Evolutionary conservation across 768 basidiomycete genomes (phyloP).

Genomic region (Tubosaeta brunneosetosa): DNA sequence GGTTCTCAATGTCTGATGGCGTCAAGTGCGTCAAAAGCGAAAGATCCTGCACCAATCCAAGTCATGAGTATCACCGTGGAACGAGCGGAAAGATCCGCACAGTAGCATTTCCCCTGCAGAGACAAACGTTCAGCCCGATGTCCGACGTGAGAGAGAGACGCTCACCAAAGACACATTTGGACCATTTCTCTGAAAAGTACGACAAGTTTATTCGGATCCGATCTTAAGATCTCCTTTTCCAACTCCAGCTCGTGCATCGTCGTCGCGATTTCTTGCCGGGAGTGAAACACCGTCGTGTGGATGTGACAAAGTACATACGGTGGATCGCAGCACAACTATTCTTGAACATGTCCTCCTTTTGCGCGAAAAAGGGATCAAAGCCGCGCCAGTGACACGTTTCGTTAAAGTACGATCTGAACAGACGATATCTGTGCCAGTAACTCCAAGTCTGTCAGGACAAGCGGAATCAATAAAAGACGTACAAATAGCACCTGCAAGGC

Average conservation of each 20-base stretch:
- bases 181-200: constrained; percentile 80
- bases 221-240: constrained; percentile 40
- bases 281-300: background rate
- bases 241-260: constrained; percentile 63
- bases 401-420: constrained; percentile 69
- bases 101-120: constrained; percentile 86
- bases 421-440: constrained; percentile 60
- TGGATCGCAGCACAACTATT: constrained; percentile 73
- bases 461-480: constrained; percentile 18
- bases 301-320: constrained; percentile 43
- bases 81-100: constrained; percentile 36
- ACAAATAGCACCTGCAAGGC: constrained; percentile 66
- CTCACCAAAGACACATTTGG: constrained; percentile 79
- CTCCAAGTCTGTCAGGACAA: background rate
- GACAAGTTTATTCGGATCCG: constrained; percentile 50
- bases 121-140: constrained; percentile 1
- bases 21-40: constrained; percentile 86
- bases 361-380: constrained; percentile 78
- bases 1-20: constrained; percentile 71
- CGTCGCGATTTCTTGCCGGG: constrained; percentile 58
- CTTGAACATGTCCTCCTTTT: constrained; percentile 79
- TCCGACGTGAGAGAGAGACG: background rate
- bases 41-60: constrained; percentile 58
- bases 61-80: background rate
- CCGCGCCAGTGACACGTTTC: constrained; percentile 63